phyloP scores from a whole-genome alignment of 73 alveolate species.

The Tetrahymena borealis region DNA sequence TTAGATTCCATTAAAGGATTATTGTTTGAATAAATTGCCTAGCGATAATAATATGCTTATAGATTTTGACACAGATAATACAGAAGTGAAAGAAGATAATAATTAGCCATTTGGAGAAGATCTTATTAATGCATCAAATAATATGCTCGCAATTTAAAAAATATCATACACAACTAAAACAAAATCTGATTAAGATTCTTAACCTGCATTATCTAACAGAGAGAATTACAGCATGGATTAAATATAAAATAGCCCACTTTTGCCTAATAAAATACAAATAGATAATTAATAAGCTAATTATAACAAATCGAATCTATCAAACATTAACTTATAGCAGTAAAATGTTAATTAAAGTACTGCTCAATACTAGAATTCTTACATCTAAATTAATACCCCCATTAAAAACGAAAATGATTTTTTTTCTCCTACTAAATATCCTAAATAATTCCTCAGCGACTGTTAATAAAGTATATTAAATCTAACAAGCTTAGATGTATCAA shows the following conservation, averaged over 20 bases:
- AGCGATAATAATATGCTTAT: neutral
- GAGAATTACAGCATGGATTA: neutral
- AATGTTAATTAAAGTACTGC: neutral
- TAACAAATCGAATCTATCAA: neutral
- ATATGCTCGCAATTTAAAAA: neutral
- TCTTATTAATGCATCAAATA: neutral
- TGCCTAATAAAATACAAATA: too few relatives aligned
- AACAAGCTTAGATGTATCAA: neutral
- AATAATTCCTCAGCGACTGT: too few relatives aligned
- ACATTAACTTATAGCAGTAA: too few relatives aligned
- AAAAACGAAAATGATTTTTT: neutral
- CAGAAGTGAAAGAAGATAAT: too few relatives aligned
- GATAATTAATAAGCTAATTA: neutral
- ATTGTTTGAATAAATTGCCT: too few relatives aligned
- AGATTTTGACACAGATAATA: neutral
- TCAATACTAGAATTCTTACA: neutral
- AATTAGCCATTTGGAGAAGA: neutral
- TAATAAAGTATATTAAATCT: too few relatives aligned
- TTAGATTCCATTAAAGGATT: too few relatives aligned
- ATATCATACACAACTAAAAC: neutral
- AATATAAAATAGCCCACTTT: neutral
- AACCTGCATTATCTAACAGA: neutral
- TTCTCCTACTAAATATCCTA: neutral
- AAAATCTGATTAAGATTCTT: neutral
- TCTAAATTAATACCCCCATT: neutral